Evolutionary conservation across 139 green algal species (phyloP), one percentile per base, ranked within the genome.

Genomic region (Astrephomene gubernaculifera): DNA sequence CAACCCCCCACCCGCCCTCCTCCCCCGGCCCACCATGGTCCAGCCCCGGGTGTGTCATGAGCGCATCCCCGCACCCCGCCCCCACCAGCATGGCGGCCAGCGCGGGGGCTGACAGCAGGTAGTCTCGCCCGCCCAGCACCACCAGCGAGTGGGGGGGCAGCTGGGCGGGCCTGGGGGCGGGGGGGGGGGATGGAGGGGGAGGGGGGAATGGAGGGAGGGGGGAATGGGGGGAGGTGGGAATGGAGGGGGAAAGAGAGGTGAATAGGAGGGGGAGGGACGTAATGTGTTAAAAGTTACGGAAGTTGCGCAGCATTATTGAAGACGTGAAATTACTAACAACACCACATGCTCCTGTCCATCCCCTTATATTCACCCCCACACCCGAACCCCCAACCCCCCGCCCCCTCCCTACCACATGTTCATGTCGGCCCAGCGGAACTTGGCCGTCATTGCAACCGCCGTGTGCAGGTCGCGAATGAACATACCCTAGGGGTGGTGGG

Each of bases 341-440:
- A n/a, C n/a, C n/a, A n/a, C n/a, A n/a, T n/a, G n/a, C n/a, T n/a
- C n/a, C n/a, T n/a, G n/a, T n/a, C n/a, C n/a, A n/a, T n/a, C n/a
- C n/a, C n/a, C n/a, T n/a, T n/a, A n/a, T n/a, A n/a, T n/a, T n/a
- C n/a, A n/a, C n/a, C n/a, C n/a, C n/a, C n/a, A n/a, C n/a, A n/a
- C n/a, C n/a, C n/a, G n/a, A n/a, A n/a, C n/a, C n/a, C n/a, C n/a
- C n/a, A n/a, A n/a, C n/a, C 63, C n/a, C 63, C 27, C 25, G 39
- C 17, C 69, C 24, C 17, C 31, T 0, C 2, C 74, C 14, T 36
- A 82, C 74, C 76, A 83, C 76, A 83, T 72, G 76, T 73, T 74
- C 43, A 83, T 72, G 76, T 83, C 76, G n/a, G 76, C n/a, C 76
- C 76, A 83, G 41, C 76, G 76, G 76, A 83, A 83, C 29, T 61